Percentiles rank a stretch among this genome's conserved stretches.
phyloP scores from a whole-genome alignment of 768 basidiomycete species.

The Tephrocybe sp. region DNA sequence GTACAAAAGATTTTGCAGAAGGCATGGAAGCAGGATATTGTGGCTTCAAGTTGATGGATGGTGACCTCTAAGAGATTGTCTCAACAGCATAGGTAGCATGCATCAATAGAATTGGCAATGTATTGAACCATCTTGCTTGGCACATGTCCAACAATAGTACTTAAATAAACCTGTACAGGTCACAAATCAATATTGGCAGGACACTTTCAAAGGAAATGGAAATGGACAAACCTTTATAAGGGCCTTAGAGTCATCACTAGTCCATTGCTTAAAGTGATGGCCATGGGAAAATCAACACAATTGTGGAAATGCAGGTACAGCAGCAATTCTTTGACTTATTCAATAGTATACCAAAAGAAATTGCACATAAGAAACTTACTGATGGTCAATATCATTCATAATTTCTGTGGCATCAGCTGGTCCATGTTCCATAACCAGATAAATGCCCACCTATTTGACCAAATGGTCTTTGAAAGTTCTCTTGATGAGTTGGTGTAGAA shows the following conservation, averaged over 20 bases:
- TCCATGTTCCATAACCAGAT: not conserved
- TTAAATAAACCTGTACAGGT: conserved; percentile 28
- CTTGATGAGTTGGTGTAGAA: conserved; percentile 4
- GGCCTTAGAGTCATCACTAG: conserved; percentile 9
- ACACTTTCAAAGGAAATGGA: not conserved
- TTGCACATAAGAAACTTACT: not conserved
- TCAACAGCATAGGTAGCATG: too few species aligned
- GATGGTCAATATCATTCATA: conserved; percentile 1
- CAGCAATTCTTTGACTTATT: not conserved
- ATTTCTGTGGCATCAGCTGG: not conserved
- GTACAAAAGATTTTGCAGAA: conserved; percentile 16
- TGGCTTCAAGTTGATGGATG: not conserved
- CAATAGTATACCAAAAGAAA: not conserved
- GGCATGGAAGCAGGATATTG: conserved; percentile 17
- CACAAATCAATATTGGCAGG: not conserved
- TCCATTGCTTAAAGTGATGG: conserved; percentile 8
- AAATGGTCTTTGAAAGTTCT: conserved; percentile 3
- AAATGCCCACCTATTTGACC: not conserved
- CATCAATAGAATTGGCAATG: too few species aligned
- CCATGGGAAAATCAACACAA: conserved; percentile 1
- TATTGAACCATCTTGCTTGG: conserved; percentile 15
- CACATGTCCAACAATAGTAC: conserved; percentile 25
- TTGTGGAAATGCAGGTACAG: not conserved
- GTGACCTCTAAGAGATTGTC: too few species aligned
- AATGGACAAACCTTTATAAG: conserved; percentile 29